Percentiles rank a stretch among this genome's conserved stretches.
Conservation (phyloP, 2,329 filamentous ascomycete species). For the Arachnomyces sp. region DNA sequence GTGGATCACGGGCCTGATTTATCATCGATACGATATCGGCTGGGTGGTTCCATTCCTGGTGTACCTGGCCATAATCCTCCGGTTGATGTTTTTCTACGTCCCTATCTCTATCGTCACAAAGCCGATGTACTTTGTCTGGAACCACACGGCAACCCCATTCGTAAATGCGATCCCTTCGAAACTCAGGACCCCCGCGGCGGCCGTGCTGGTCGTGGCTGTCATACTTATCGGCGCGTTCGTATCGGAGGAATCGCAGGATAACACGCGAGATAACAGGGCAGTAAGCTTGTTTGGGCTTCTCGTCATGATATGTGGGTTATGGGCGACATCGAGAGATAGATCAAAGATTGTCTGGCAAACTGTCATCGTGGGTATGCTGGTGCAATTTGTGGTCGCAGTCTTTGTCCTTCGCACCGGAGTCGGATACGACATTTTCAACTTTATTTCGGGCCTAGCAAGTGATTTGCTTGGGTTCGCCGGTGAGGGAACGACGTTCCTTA, state of each 20-base stretch:
- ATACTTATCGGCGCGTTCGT: constrained; percentile 74
- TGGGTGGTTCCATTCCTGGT: constrained; percentile 82
- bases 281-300: constrained; percentile 71
- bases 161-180: constrained; percentile 59
- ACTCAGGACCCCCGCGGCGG: constrained; percentile 57
- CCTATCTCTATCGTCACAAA: constrained; percentile 59
- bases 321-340: constrained; percentile 62
- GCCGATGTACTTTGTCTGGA: constrained; percentile 63
- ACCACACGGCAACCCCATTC: constrained; percentile 52
- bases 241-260: constrained; percentile 62
- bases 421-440: constrained; percentile 86
- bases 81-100: constrained; percentile 66
- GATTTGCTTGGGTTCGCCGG: constrained; percentile 68
- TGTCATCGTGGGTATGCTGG: constrained; percentile 80
- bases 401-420: constrained; percentile 76
- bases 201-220: constrained; percentile 56
- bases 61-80: constrained; percentile 66
- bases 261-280: constrained; percentile 71
- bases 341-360: constrained; percentile 59
- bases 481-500: constrained; percentile 67
- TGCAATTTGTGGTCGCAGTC: constrained; percentile 79
- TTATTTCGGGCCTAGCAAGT: constrained; percentile 68
- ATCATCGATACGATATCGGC: constrained; percentile 65
- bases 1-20: constrained; percentile 69
- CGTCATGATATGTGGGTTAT: constrained; percentile 63